Evolutionary conservation across 129 eudicot genomes (phyloP), one percentile per base, ranked within the genome.

Genomic region (Logfia minima): DNA sequence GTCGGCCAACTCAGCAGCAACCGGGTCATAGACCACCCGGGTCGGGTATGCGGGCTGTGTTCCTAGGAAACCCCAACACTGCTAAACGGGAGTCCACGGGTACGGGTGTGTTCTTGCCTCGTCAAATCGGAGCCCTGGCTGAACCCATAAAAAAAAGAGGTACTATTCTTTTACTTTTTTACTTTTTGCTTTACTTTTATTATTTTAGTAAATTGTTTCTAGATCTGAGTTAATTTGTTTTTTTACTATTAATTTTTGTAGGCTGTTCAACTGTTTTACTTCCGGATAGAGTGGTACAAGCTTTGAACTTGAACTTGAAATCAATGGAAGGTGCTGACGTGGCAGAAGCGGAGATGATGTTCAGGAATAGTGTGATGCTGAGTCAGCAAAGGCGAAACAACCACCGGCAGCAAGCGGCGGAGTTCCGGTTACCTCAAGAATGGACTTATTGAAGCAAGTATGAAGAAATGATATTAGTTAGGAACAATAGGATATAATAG

Each of bases 101-200:
- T 8, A 93, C 98, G 0, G 98, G 98, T 0, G 98, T 93, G 3
- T 93, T 93, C 74, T 41, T 93, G 81, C 98, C 98, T 6, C 82
- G 98, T 11, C 84, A 89, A 34, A 31, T 80, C n/a, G 96, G 88
- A 16, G 74, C 90, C 31, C 85, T 89, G 19, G 18, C 83, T 21
- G 96, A 87, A 24, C 76, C 92, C n/a, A 68, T 75, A 34, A 93
- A 88, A 72, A 87, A 91, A 35, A 78, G 88, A 56, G 97, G 97
- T 90, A 8, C 24, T 18, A 18, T 17, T 31, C 5, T 58, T 24
- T 22, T 24, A 18, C 10, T 18, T 9, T 65, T 32, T 65, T 7
- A 21, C 11, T 66, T 66, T 52, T 67, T 8, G 18, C 16, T 29
- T 18, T 59, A 48, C 0, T 18, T 18, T 59, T 24, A 48, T 3